phyloP scores from a whole-genome alignment of 257 asterid species.

The Phtheirospermum japonicum region DNA sequence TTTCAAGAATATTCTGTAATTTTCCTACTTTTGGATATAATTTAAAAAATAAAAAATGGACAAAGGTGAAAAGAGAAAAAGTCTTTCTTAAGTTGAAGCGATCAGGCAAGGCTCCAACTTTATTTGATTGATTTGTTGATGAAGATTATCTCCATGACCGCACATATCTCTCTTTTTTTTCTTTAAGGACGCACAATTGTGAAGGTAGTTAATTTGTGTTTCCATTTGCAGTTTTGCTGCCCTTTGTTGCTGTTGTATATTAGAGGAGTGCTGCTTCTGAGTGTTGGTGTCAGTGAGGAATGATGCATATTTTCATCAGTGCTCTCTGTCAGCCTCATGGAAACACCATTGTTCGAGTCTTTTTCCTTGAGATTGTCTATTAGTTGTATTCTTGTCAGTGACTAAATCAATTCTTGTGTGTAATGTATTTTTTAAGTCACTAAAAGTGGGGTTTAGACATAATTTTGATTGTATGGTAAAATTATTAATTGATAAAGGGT shows the following conservation, averaged over 20 bases:
- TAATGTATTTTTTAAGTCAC: not conserved
- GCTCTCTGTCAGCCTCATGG: slow-evolving; percentile 15
- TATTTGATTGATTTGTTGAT: slow-evolving; percentile 13
- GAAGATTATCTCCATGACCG: no score
- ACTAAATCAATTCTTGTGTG: slow-evolving; percentile 15
- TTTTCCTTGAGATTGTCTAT: slow-evolving; percentile 1
- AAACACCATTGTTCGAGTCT: slow-evolving; percentile 1
- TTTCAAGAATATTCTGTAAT: not conserved
- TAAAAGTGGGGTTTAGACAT: slow-evolving; percentile 7
- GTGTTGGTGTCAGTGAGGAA: slow-evolving; percentile 1
- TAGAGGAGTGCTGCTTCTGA: slow-evolving; percentile 79
- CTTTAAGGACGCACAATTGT: slow-evolving; percentile 16
- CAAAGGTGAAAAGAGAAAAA: no score
- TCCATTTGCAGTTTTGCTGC: slow-evolving; percentile 59
- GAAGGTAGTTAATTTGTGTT: slow-evolving; percentile 4
- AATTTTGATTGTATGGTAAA: slow-evolving; percentile 1
- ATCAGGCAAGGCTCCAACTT: slow-evolving; percentile 3
- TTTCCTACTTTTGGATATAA: no score
- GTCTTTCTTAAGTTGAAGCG: no score
- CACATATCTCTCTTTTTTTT: not conserved
- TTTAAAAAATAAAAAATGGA: no score
- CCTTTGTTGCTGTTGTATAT: slow-evolving; percentile 67
- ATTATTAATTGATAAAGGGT: not conserved
- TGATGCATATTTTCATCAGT: slow-evolving; percentile 3
- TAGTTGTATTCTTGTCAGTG: slow-evolving; percentile 3